A percentile compares a stretch with the other conserved stretches of the same genome.
These are phyloP conservation scores for Esteya vermicola DNA, from an alignment of 2,329 filamentous ascomycete genomes.

Conservation along the genomic window DNA sequence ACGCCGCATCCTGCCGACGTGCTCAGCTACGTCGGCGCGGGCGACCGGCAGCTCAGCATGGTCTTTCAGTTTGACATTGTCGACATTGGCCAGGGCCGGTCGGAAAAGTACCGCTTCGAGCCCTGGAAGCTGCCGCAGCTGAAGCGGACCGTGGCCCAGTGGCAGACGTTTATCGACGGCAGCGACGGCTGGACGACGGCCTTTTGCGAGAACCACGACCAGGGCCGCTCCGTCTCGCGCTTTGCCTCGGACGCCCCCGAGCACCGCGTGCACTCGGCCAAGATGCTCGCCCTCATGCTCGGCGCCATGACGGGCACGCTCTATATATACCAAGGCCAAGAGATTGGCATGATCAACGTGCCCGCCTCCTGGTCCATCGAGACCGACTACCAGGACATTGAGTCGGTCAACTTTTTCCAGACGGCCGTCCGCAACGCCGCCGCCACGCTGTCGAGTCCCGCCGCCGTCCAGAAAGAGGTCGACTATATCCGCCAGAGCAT, in stretches of 20 bases:
- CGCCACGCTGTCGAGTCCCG: slow-evolving; percentile 13
- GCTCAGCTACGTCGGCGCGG: slow-evolving; percentile 42
- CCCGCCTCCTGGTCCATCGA: slow-evolving; percentile 32
- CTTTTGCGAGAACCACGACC: slow-evolving; percentile 52
- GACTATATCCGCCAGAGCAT: slow-evolving; percentile 35
- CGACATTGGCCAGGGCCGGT: slow-evolving; percentile 37
- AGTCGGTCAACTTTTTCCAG: slow-evolving; percentile 31
- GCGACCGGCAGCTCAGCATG: slow-evolving; percentile 50
- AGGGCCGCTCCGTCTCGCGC: slow-evolving; percentile 39
- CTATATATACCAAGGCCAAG: slow-evolving; percentile 47
- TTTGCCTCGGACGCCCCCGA: slow-evolving; percentile 29
- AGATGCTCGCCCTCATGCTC: slow-evolving; percentile 38
- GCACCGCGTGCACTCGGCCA: slow-evolving; percentile 29
- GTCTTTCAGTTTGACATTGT: slow-evolving; percentile 56
- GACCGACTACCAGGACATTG: slow-evolving; percentile 34
- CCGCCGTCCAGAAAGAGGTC: slow-evolving; percentile 25
- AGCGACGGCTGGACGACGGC: slow-evolving; percentile 44
- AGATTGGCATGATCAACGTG: slow-evolving; percentile 44
- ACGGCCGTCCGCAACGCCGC: slow-evolving; percentile 12
- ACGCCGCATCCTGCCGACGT: slow-evolving; percentile 45
- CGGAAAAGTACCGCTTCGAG: slow-evolving; percentile 35
- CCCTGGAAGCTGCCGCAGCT: slow-evolving; percentile 33
- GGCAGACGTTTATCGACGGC: slow-evolving; percentile 35
- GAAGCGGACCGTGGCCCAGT: slow-evolving; percentile 25
- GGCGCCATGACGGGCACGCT: slow-evolving; percentile 34